Conservation (phyloP, 768 basidiomycete species). For the Tulasnella sp. region DNA sequence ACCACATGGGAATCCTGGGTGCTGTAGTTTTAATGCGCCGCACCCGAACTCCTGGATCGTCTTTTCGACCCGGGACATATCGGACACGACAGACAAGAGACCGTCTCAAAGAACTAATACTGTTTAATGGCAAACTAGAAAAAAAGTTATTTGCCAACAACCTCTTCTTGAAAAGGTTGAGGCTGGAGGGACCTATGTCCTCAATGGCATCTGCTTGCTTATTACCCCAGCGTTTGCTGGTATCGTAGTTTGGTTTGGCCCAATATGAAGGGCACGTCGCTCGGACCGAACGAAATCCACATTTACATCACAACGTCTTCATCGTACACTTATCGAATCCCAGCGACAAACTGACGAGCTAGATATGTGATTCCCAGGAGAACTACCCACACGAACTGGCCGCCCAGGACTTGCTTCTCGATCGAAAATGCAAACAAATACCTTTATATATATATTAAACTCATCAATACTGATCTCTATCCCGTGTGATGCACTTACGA, state of each 20-base stretch:
- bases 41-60: too few relatives aligned
- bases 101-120: too few relatives aligned
- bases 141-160: constrained; percentile 63
- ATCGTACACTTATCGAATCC: neutral
- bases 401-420: constrained; percentile 17
- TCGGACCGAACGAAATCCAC: neutral
- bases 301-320: neutral
- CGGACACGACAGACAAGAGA: too few relatives aligned
- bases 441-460: neutral
- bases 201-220: constrained; percentile 49
- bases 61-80: too few relatives aligned
- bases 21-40: neutral
- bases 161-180: constrained; percentile 55
- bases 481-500: neutral
- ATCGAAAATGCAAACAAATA: constrained; percentile 27
- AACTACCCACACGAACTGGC: constrained; percentile 27
- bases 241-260: constrained; percentile 54
- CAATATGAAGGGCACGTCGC: constrained; percentile 41
- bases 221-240: constrained; percentile 49
- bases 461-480: neutral
- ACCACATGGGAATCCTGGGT: constrained; percentile 7
- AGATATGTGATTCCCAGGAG: neutral
- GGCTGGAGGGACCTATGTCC: constrained; percentile 68
- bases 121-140: too few relatives aligned
- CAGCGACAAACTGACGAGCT: neutral